phyloP scores from a whole-genome alignment of 2,329 filamentous ascomycete genomes.

The Mariannaea elegans region DNA sequence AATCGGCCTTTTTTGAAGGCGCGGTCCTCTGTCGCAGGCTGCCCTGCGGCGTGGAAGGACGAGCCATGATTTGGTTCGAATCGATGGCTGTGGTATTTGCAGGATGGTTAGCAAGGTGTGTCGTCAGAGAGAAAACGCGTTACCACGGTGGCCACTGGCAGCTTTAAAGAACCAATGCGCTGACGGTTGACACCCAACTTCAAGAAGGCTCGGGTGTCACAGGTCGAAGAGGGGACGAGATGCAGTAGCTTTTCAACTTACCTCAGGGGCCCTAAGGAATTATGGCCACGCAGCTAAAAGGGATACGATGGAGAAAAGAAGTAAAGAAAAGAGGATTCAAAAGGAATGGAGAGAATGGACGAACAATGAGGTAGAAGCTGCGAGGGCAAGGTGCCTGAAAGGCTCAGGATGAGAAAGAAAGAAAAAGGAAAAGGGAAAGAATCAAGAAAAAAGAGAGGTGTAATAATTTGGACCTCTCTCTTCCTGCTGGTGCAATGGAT shows the following conservation, averaged over 20 bases:
- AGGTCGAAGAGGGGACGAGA: slow-evolving; percentile 3
- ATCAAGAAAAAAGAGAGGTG: slow-evolving; percentile 27
- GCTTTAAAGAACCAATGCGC: slow-evolving; percentile 1
- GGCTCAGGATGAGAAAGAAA: slow-evolving; percentile 8
- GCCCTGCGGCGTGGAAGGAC: slow-evolving; percentile 62
- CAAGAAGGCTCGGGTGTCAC: slow-evolving; percentile 11
- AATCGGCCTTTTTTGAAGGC: slow-evolving; percentile 57
- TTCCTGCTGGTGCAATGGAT: slow-evolving; percentile 33
- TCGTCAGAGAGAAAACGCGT: background rate
- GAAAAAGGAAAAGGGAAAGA: slow-evolving; percentile 20
- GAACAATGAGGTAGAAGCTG: slow-evolving; percentile 22
- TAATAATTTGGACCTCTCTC: slow-evolving; percentile 20
- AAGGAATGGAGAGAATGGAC: slow-evolving; percentile 36
- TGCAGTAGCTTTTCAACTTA: slow-evolving; percentile 28
- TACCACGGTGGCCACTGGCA: background rate
- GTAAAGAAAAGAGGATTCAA: slow-evolving; percentile 21
- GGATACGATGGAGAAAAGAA: slow-evolving; percentile 23
- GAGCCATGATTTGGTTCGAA: slow-evolving; percentile 52
- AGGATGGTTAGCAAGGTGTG: slow-evolving; percentile 28
- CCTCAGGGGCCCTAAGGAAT: slow-evolving; percentile 32
- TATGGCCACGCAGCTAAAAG: slow-evolving; percentile 21
- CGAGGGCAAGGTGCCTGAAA: slow-evolving; percentile 32
- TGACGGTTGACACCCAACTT: background rate
- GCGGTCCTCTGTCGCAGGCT: slow-evolving; percentile 68
- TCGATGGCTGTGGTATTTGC: slow-evolving; percentile 21